Percentiles rank a stretch among this genome's conserved stretches.
phyloP scores from a whole-genome alignment of 441 rosid genomes.

The Adansonia madagascariensis region DNA sequence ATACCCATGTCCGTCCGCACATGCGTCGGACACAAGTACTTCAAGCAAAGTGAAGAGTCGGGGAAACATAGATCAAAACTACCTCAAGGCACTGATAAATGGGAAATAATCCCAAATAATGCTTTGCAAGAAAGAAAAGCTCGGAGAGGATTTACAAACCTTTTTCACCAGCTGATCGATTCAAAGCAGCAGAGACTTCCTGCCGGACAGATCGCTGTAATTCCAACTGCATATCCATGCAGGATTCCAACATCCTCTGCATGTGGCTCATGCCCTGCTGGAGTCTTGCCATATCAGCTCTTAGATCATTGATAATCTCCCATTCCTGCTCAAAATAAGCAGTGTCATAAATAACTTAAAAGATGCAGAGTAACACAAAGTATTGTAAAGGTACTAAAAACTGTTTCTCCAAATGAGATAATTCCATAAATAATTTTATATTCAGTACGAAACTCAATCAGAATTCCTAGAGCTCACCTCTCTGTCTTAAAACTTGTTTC shows the following conservation, averaged over 20 bases:
- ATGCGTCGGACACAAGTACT: no score
- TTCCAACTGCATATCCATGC: conserved; percentile 99
- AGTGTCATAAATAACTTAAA: conserved; percentile 14
- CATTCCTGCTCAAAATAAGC: conserved; percentile 66
- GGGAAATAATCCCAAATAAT: neutral
- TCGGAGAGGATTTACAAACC: conserved; percentile 42
- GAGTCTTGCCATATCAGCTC: conserved; percentile 88
- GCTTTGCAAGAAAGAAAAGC: neutral
- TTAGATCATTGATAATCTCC: conserved; percentile 89
- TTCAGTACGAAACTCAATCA: neutral
- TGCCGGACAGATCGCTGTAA: conserved; percentile 96
- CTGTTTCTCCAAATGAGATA: neutral
- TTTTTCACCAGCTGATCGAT: conserved; percentile 69
- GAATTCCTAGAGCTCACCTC: neutral
- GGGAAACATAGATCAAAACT: no score
- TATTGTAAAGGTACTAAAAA: neutral
- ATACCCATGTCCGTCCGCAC: no score
- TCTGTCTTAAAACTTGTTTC: neutral
- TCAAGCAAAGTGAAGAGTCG: no score
- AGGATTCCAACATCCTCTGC: conserved; percentile 97
- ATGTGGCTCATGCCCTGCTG: conserved; percentile 98
- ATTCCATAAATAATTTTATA: conserved; percentile 16
- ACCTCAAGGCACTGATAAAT: neutral
- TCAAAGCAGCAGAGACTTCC: conserved; percentile 96
- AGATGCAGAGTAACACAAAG: conserved; percentile 14